Evolutionary conservation across 1,284 basidiomycete species (phyloP), one percentile per base, ranked within the genome.

Genomic region (Neolentinus lepideus): DNA sequence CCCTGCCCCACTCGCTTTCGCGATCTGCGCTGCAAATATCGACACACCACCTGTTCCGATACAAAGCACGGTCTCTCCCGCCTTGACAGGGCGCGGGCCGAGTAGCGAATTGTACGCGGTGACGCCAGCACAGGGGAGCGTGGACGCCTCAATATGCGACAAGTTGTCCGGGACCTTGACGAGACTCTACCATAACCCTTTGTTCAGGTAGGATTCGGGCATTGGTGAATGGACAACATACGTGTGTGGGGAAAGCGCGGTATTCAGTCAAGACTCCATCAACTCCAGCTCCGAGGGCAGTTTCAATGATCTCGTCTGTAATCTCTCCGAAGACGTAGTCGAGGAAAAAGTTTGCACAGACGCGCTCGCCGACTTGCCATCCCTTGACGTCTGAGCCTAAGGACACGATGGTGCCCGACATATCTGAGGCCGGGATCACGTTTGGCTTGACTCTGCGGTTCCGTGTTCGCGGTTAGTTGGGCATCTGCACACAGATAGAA

Each of bases 241-340:
- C 55, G 19, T 56, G 36, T 10, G 54, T 54, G 12, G 57, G 36
- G 54, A 81, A 74, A 1, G 68, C 71, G 54, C 71, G 72, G 57
- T 82, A 85, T 62, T 84, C 73, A 1, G 75, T 76, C 55, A 85
- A 65, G 4, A 84, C 79, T 3, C 83, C 84, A 57, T 81, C 73
- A 4, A 70, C 60, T n/a, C 65, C 65, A 0, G 74, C 81, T 26
- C 83, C 84, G 38, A 83, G 68, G 1, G 69, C 65, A 0, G 72
- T 72, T 1, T 54, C 52, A 45, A 61, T 62, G 31, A 65, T 72
- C 8, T 64, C 66, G 3, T 59, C 55, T 12, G 68, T 74, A 4
- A 68, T 55, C 48, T 74, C 72, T 9, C 77, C 77, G 54, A 74
- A 62, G 19, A 77, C 53, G 54, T 77, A 73, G 9, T 56, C 54